Evolutionary conservation across 1,284 basidiomycete species (phyloP).

Genomic region (Sphaerobolus stellatus): DNA sequence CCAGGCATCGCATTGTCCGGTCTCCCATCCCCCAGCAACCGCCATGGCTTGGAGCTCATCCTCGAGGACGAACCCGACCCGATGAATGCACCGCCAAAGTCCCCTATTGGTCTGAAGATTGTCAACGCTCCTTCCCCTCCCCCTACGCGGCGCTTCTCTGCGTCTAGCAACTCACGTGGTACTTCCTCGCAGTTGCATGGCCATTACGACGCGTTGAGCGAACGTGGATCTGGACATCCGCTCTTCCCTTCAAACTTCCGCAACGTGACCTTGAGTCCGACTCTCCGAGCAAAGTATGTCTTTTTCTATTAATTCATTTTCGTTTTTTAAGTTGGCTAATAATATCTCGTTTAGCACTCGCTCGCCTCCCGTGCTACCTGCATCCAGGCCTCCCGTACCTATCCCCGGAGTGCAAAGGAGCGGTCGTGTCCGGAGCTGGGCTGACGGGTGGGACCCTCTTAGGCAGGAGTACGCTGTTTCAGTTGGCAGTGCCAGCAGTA

Average conservation of each 20-base stretch:
- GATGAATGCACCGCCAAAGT: not conserved
- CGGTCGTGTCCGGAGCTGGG: constrained; percentile 29
- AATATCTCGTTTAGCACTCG: constrained; percentile 17
- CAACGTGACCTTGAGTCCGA: constrained; percentile 54
- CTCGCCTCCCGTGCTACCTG: constrained; percentile 23
- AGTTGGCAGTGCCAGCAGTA: constrained; percentile 30
- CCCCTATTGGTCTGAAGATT: constrained; percentile 49
- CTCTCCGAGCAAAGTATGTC: constrained; percentile 53
- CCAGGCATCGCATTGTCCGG: constrained; percentile 3
- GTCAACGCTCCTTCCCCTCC: constrained; percentile 41
- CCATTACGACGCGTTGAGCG: constrained; percentile 43
- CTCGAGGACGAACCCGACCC: constrained; percentile 8
- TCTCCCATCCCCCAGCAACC: not conserved
- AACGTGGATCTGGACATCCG: constrained; percentile 60
- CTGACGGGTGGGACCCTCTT: constrained; percentile 32
- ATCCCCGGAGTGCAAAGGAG: constrained; percentile 20
- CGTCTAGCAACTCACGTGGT: constrained; percentile 9
- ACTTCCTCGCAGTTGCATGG: constrained; percentile 1
- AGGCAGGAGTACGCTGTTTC: constrained; percentile 38
- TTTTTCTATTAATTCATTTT: not conserved
- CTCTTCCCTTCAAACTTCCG: constrained; percentile 69
- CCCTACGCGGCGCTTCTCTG: constrained; percentile 21
- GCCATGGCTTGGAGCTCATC: constrained; percentile 9
- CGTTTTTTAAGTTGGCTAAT: not conserved
- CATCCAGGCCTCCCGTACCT: constrained; percentile 26